Conservation (phyloP, 306 rosid genomes). For the Ormosia emarginata region DNA sequence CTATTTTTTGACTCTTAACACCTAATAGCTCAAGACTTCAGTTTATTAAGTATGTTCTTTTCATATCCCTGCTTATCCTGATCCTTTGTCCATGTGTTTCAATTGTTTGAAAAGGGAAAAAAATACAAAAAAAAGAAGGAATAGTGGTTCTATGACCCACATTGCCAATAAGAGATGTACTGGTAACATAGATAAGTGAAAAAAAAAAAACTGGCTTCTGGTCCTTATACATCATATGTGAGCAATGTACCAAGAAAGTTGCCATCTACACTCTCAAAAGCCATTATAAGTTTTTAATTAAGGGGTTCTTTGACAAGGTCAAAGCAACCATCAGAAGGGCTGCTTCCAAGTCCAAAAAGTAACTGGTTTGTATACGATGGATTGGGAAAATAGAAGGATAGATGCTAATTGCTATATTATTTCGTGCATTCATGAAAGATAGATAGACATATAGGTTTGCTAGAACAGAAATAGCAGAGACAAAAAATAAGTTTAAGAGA, state of each 20-base stretch:
- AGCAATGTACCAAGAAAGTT: too few species aligned
- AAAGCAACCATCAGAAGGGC: not conserved
- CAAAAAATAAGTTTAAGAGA: not conserved
- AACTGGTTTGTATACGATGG: too few species aligned
- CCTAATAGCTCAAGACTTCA: not conserved
- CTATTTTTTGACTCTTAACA: not conserved
- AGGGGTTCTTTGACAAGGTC: not conserved
- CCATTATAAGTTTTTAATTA: not conserved
- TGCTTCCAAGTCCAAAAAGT: not conserved
- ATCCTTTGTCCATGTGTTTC: not conserved
- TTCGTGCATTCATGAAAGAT: not conserved
- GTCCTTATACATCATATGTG: not conserved
- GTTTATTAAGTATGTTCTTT: not conserved
- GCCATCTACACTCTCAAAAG: not conserved
- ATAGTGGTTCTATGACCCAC: not conserved
- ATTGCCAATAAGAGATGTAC: not conserved
- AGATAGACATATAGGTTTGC: not conserved
- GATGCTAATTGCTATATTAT: not conserved
- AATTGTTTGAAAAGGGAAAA: not conserved
- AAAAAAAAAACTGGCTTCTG: not conserved
- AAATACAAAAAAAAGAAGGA: not conserved
- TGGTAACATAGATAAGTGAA: not conserved
- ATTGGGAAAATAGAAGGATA: not conserved
- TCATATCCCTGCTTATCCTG: not conserved
- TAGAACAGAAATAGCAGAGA: not conserved